phyloP scores from a whole-genome alignment of 2,329 filamentous ascomycete genomes.

The Aspergillus spinulosporus region DNA sequence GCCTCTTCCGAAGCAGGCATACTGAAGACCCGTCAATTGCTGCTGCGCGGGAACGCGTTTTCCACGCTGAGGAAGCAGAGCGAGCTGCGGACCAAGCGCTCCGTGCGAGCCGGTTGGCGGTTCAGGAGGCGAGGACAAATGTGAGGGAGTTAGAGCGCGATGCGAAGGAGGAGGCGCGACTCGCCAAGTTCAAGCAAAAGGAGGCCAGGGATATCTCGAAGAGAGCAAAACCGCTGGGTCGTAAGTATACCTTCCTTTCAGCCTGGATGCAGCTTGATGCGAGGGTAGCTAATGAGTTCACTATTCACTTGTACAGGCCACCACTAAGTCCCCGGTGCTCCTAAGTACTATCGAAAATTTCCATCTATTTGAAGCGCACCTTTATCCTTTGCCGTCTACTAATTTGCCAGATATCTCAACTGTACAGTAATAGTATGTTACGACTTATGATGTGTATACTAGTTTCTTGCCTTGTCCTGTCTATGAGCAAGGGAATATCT shows the following conservation, averaged over 20 bases:
- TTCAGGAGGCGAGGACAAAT: conserved; percentile 64
- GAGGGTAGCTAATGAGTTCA: not conserved
- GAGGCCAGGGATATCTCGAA: conserved; percentile 66
- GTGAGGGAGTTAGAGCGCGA: conserved; percentile 65
- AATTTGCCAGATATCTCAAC: no score
- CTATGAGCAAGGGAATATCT: no score
- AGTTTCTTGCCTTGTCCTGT: no score
- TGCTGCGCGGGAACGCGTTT: conserved; percentile 61
- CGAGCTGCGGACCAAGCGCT: conserved; percentile 65
- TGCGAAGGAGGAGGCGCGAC: conserved; percentile 63
- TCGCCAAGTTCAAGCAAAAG: conserved; percentile 67
- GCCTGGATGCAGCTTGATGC: not conserved
- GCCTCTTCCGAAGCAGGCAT: conserved; percentile 42
- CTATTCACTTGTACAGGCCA: not conserved
- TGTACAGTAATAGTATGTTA: no score
- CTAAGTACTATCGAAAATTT: no score
- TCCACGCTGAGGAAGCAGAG: conserved; percentile 64
- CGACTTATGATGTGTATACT: no score
- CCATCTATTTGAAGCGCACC: no score
- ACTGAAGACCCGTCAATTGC: conserved; percentile 64
- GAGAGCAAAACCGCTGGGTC: conserved; percentile 67
- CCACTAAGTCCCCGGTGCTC: not conserved
- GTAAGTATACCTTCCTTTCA: conserved; percentile 49
- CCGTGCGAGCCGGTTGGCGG: conserved; percentile 57
- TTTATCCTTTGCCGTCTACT: no score